Base-by-base conservation (phyloP, 2,329 filamentous ascomycete genomes). In the Pestalotiopsis sp. region DNA sequence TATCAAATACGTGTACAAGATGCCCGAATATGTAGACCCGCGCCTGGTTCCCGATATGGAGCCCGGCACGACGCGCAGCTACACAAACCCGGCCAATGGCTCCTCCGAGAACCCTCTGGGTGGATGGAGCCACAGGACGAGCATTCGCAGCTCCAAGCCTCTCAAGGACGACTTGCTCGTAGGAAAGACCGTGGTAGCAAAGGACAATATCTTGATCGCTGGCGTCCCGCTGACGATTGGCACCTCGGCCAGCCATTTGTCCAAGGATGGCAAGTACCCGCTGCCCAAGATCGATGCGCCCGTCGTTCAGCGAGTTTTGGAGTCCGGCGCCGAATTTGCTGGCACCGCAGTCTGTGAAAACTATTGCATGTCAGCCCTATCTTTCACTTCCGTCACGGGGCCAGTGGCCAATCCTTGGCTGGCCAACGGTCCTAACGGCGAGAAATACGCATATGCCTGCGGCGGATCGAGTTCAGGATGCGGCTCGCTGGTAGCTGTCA, bases 291-390 rank as follows among this genome's bases (percentile, higher is more conserved):
- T 81, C 66, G 80, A 82, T 68, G 79, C 80, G 3, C 72, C 76
- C 0, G 73, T 81, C n/a, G 75, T 80, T 2, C 73, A 73, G 49
- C 76, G 80, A 5, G 36, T 81, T 3, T 74, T 82, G 3, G 72
- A 76, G 52, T 77, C 78, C 4, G 80, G 80, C 4, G 79, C 72
- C 7, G 73, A 70, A 1, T 76, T 82, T 60, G 75, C 73, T 9
- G 80, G 80, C 13, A 79, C 78, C 1, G 76, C 79, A 5, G 80
- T 75, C 7, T 82, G 80, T 69, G 80, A 82, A 68, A 80, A 79
- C 67, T 81, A 79, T 70, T 81, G 75, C 63, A 68, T 79, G 39
- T 77, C 78, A 1, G 78, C 78, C 1, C 72, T 81, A 63, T 81
- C 80, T 0, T 81, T 74, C 69, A 80, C 76, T 20, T 75, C 77